Conservation (phyloP, 1,139 yeast genomes). For the Hansenula anomala region DNA sequence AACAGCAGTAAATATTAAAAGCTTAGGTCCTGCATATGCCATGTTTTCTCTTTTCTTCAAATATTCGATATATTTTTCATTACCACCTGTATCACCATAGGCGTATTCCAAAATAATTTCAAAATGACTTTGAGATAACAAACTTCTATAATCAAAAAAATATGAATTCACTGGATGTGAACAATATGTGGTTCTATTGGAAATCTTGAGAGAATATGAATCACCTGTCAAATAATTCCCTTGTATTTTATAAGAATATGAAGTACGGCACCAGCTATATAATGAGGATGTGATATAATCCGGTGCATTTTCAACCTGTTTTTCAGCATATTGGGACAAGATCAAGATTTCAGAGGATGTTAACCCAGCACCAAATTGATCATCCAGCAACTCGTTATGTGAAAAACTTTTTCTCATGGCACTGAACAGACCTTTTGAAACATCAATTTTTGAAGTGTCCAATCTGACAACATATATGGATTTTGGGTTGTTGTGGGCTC, state of each 20-base stretch:
- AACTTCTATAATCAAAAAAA: slow-evolving; percentile 42
- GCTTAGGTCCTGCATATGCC: slow-evolving; percentile 25
- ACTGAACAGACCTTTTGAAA: slow-evolving; percentile 46
- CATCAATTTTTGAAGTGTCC: slow-evolving; percentile 46
- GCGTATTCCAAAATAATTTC: slow-evolving; percentile 46
- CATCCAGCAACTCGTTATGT: slow-evolving; percentile 15
- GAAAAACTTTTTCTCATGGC: slow-evolving; percentile 33
- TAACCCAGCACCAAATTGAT: slow-evolving; percentile 35
- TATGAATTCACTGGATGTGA: slow-evolving; percentile 7
- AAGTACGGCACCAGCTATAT: slow-evolving; percentile 37
- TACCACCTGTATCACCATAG: slow-evolving; percentile 20
- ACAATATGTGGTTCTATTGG: not conserved
- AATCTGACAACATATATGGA: slow-evolving; percentile 35
- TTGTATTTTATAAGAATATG: not conserved
- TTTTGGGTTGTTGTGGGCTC: slow-evolving; percentile 25
- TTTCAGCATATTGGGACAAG: slow-evolving; percentile 41
- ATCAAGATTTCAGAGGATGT: slow-evolving; percentile 49
- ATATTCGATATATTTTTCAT: slow-evolving; percentile 14
- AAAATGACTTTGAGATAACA: slow-evolving; percentile 36
- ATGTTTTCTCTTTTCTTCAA: slow-evolving; percentile 21
- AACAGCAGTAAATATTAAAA: slow-evolving; percentile 25
- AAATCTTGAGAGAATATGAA: slow-evolving; percentile 5
- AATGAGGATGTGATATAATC: slow-evolving; percentile 41
- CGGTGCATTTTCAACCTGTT: slow-evolving; percentile 46
- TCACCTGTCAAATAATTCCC: not conserved